These are phyloP conservation scores for Gossypium rotundifolium DNA, from an alignment of 345 rosid genomes.

Conservation along the genomic window DNA sequence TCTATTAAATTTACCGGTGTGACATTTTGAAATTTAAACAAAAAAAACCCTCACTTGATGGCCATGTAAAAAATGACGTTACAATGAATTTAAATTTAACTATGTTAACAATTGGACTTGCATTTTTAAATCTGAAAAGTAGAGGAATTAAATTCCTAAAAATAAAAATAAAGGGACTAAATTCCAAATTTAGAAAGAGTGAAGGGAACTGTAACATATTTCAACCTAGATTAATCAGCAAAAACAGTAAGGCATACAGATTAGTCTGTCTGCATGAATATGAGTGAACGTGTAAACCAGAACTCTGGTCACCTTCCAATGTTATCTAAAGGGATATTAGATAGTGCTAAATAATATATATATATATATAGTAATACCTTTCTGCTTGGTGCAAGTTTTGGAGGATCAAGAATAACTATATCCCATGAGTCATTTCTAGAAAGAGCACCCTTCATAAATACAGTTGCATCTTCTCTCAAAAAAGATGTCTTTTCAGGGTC, in stretches of 20 bases:
- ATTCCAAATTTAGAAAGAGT: too few relatives aligned
- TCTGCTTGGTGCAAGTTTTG: conserved; percentile 72
- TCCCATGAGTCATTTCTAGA: conserved; percentile 80
- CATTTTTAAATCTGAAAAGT: too few relatives aligned
- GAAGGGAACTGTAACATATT: too few relatives aligned
- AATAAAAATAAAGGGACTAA: too few relatives aligned
- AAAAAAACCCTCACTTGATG: too few relatives aligned
- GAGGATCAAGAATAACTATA: conserved; percentile 83
- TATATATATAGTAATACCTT: conserved; percentile 38
- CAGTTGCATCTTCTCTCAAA: conserved; percentile 64
- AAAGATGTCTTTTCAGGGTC: conserved; percentile 59
- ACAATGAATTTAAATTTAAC: too few relatives aligned
- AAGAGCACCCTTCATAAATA: conserved; percentile 71
- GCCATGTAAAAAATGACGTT: too few relatives aligned
- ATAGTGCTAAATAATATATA: not conserved
- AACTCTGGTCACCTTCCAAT: not conserved
- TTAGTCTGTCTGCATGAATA: not conserved
- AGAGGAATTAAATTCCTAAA: too few relatives aligned
- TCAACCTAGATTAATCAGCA: too few relatives aligned
- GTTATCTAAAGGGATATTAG: not conserved
- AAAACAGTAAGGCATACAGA: not conserved
- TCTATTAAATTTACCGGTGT: too few relatives aligned
- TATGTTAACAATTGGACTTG: too few relatives aligned
- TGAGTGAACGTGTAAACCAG: not conserved
- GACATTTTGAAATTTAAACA: too few relatives aligned